Evolutionary conservation across 306 rosid species (phyloP).

Genomic region (Citrullus mucosospermus): DNA sequence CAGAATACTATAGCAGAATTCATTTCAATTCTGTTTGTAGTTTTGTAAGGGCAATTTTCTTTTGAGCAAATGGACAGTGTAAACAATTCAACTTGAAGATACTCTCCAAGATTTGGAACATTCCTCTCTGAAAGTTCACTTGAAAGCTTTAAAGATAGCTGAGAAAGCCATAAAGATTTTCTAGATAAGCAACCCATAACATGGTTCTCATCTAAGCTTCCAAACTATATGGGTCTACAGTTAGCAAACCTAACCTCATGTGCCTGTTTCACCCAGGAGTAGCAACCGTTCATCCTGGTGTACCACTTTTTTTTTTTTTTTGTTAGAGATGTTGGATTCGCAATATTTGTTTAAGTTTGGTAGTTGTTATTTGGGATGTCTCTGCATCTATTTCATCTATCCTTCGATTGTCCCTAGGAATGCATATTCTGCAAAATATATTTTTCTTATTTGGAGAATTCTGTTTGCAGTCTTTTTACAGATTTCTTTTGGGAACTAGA

Average conservation of each 20-base stretch:
- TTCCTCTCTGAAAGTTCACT: constrained; percentile 21
- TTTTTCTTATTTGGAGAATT: too few species aligned
- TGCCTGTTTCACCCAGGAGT: constrained; percentile 39
- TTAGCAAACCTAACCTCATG: constrained; percentile 29
- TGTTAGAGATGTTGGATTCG: too few species aligned
- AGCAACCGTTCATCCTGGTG: constrained; percentile 57
- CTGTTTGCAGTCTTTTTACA: too few species aligned
- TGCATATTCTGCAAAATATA: too few species aligned
- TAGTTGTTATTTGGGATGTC: too few species aligned
- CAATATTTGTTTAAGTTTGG: too few species aligned
- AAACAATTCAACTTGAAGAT: constrained; percentile 35
- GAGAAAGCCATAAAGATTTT: constrained; percentile 16
- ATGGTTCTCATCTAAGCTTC: constrained; percentile 15
- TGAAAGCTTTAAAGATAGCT: constrained; percentile 20
- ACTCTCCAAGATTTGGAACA: constrained; percentile 25
- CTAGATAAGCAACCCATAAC: not conserved
- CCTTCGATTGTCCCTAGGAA: too few species aligned
- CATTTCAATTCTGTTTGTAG: constrained; percentile 11
- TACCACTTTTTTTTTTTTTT: constrained; percentile 25
- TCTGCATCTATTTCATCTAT: too few species aligned
- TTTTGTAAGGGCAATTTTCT: constrained; percentile 34
- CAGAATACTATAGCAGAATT: constrained; percentile 12
- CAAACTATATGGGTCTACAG: constrained; percentile 23
- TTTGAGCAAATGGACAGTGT: constrained; percentile 26
- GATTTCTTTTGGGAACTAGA: too few species aligned